phyloP scores from a whole-genome alignment of 192 early-diverging fungal species.

The Podila verticillata region DNA sequence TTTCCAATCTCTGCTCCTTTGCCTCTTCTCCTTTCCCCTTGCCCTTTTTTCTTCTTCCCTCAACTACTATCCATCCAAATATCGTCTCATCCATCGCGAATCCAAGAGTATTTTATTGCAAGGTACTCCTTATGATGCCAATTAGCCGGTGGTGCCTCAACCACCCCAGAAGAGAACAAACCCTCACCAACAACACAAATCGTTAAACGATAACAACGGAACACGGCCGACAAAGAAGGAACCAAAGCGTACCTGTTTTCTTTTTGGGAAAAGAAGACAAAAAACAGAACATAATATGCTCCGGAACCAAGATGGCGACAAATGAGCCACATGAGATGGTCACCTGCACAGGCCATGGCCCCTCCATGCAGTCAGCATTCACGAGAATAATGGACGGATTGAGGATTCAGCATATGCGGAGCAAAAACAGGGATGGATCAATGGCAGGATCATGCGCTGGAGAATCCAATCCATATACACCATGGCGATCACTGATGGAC shows the following conservation, averaged over 20 bases:
- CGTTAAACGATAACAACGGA: not conserved
- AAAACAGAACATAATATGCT: not conserved
- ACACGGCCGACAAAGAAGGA: not conserved
- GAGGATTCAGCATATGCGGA: not conserved
- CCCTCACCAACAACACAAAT: not conserved
- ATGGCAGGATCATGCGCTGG: not conserved
- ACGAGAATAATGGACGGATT: not conserved
- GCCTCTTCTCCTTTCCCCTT: too few relatives aligned
- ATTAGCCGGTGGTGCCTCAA: not conserved
- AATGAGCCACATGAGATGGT: not conserved
- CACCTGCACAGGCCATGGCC: slow-evolving; percentile 2
- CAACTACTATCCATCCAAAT: too few relatives aligned
- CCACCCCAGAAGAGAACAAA: not conserved
- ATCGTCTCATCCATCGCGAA: too few relatives aligned
- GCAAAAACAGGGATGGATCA: not conserved
- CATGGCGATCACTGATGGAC: too few relatives aligned
- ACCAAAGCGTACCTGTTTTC: too few relatives aligned
- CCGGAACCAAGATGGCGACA: too few relatives aligned
- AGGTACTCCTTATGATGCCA: not conserved
- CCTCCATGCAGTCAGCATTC: not conserved
- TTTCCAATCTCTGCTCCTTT: too few relatives aligned
- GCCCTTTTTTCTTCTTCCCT: too few relatives aligned
- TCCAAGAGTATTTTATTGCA: too few relatives aligned
- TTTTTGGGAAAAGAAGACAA: not conserved
- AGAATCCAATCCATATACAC: too few relatives aligned